Percentiles rank a stretch among this genome's conserved stretches.
Conservation (phyloP, 768 basidiomycete genomes). For the Tulasnella sp. region DNA sequence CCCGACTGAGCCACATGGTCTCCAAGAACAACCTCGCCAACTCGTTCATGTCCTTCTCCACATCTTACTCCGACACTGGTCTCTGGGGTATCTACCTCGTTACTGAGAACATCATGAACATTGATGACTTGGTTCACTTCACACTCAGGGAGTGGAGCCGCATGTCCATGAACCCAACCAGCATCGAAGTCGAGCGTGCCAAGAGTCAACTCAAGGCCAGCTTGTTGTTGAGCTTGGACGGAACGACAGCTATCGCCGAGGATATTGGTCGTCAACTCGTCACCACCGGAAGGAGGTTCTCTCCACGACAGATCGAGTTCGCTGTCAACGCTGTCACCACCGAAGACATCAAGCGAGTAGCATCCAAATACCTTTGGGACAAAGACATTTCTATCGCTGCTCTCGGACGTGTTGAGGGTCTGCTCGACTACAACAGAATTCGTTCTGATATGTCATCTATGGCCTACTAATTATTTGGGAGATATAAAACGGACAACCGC, state of each 20-base stretch:
- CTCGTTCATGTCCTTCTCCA: constrained; percentile 98
- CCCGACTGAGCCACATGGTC: constrained; percentile 81
- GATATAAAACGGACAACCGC: not conserved
- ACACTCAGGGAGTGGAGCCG: constrained; percentile 92
- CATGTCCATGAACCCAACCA: constrained; percentile 77
- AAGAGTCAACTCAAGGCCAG: constrained; percentile 98
- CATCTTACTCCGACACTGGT: constrained; percentile 95
- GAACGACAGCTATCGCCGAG: constrained; percentile 93
- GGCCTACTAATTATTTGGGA: constrained; percentile 25
- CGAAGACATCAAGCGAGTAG: constrained; percentile 86
- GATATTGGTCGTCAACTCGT: constrained; percentile 97
- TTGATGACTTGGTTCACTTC: constrained; percentile 90
- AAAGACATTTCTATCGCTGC: constrained; percentile 87
- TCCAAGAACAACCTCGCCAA: constrained; percentile 93
- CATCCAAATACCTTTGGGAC: constrained; percentile 95
- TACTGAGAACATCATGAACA: constrained; percentile 83
- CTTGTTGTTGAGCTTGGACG: constrained; percentile 78
- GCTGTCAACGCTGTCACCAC: constrained; percentile 80
- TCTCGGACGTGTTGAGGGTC: constrained; percentile 77
- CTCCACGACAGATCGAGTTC: constrained; percentile 86
- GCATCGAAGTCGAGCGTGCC: constrained; percentile 85
- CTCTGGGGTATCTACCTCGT: constrained; percentile 98
- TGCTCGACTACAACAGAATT: constrained; percentile 86
- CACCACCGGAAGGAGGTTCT: constrained; percentile 78
- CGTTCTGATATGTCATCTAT: constrained; percentile 32